phyloP scores from a whole-genome alignment of 2,329 filamentous ascomycete genomes.

The Monilinia fructicola region DNA sequence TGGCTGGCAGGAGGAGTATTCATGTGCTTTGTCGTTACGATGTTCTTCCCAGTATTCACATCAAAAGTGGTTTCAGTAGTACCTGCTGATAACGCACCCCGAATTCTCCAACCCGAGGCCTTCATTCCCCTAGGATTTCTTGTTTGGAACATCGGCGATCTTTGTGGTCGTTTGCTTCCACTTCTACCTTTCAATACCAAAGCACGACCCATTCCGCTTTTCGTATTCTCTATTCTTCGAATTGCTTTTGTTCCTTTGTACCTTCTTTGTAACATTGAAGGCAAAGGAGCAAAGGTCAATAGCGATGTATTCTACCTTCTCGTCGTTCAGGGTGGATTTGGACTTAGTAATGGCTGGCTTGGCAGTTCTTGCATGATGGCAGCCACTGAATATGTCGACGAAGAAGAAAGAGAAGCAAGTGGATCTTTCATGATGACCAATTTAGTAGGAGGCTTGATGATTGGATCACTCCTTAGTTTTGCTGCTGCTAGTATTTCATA shows the following conservation, averaged over 20 bases:
- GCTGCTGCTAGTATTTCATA: conserved; percentile 50
- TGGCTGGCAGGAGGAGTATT: conserved; percentile 78
- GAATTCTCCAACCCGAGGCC: conserved; percentile 67
- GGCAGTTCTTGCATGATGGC: conserved; percentile 91
- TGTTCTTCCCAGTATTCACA: conserved; percentile 96
- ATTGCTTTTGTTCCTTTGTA: conserved; percentile 79
- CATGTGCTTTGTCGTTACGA: conserved; percentile 78
- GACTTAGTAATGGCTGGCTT: conserved; percentile 82
- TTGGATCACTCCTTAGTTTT: conserved; percentile 90
- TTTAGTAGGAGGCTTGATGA: conserved; percentile 78
- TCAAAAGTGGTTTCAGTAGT: conserved; percentile 58
- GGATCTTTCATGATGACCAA: conserved; percentile 93
- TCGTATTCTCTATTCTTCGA: conserved; percentile 65
- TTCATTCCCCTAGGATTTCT: conserved; percentile 92
- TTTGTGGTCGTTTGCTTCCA: conserved; percentile 71
- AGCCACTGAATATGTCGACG: conserved; percentile 75
- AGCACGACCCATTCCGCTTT: conserved; percentile 64
- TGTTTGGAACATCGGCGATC: conserved; percentile 89
- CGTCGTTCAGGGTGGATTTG: conserved; percentile 80
- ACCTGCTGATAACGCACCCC: conserved; percentile 45
- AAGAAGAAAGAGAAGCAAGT: conserved; percentile 80
- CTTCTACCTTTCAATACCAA: conserved; percentile 57
- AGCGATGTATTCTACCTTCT: conserved; percentile 89
- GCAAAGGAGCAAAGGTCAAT: conserved; percentile 67
- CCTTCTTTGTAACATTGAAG: conserved; percentile 82